Percentiles rank a stretch among this genome's conserved stretches.
These are phyloP conservation scores for Hymenochaete sp. DNA, from an alignment of 1,284 basidiomycete species.

Conservation along the genomic window DNA sequence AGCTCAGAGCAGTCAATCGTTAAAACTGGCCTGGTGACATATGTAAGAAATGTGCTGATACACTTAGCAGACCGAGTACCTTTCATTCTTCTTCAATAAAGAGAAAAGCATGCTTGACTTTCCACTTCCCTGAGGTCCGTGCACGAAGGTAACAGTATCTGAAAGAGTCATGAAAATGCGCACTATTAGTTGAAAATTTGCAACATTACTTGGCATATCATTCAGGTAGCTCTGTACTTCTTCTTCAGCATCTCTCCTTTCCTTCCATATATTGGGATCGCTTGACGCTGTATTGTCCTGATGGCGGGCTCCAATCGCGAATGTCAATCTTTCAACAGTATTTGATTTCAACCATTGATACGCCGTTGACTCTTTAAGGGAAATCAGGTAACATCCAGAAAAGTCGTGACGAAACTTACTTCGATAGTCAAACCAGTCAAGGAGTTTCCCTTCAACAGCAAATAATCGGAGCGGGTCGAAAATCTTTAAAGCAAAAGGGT, in stretches of 20 bases:
- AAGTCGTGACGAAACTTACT: slow-evolving; percentile 31
- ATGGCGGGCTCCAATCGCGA: slow-evolving; percentile 20
- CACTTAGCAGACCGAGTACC: slow-evolving; percentile 33
- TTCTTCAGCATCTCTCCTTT: slow-evolving; percentile 69
- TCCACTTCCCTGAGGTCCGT: slow-evolving; percentile 89
- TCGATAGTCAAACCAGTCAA: slow-evolving; percentile 74
- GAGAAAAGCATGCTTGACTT: slow-evolving; percentile 67
- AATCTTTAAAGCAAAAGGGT: slow-evolving; percentile 39
- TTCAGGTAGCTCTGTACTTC: slow-evolving; percentile 62
- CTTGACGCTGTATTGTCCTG: not conserved
- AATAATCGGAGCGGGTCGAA: slow-evolving; percentile 88
- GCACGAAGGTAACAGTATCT: slow-evolving; percentile 72
- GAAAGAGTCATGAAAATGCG: too few species aligned
- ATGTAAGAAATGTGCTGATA: slow-evolving; percentile 4
- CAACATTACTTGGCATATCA: slow-evolving; percentile 57
- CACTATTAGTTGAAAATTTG: slow-evolving; percentile 1
- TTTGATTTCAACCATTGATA: slow-evolving; percentile 63
- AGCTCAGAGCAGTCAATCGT: slow-evolving; percentile 79
- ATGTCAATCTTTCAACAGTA: slow-evolving; percentile 41
- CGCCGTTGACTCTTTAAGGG: slow-evolving; percentile 42
- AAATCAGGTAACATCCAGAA: not conserved
- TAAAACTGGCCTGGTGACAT: slow-evolving; percentile 48
- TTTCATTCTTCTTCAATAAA: slow-evolving; percentile 49
- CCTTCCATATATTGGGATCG: slow-evolving; percentile 56
- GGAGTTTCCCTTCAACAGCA: slow-evolving; percentile 77